A percentile compares a stretch with the other conserved stretches of the same genome.
These are phyloP conservation scores for Cerioporus squamosus DNA, from an alignment of 1,284 basidiomycete species.

Conservation along the genomic window DNA sequence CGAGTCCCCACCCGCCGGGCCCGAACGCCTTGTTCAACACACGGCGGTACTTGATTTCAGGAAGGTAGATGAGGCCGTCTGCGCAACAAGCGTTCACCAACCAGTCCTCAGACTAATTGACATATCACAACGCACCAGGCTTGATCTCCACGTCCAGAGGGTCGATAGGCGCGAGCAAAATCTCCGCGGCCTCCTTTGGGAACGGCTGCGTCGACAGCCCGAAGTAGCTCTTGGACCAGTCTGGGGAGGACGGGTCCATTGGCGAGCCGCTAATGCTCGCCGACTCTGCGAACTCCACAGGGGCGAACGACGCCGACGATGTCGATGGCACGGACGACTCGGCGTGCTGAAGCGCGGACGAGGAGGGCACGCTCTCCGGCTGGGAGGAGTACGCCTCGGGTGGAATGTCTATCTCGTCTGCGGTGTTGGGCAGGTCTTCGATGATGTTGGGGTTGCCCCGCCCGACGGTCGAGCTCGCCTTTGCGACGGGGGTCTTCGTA, in stretches of 20 bases:
- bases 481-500: slow-evolving; percentile 13
- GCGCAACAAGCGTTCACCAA: background rate
- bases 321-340: background rate
- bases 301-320: background rate
- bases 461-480: slow-evolving; percentile 25
- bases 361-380: slow-evolving; percentile 33
- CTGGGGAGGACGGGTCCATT: slow-evolving; percentile 35
- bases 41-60: slow-evolving; percentile 98
- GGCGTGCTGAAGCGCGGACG: slow-evolving; percentile 17
- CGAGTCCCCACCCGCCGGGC: slow-evolving; percentile 96
- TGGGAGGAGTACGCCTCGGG: slow-evolving; percentile 20
- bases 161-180: slow-evolving; percentile 79
- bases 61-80: slow-evolving; percentile 96
- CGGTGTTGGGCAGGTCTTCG: slow-evolving; percentile 21
- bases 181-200: slow-evolving; percentile 72
- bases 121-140: slow-evolving; percentile 64
- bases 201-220: slow-evolving; percentile 86
- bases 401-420: slow-evolving; percentile 24
- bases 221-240: slow-evolving; percentile 90
- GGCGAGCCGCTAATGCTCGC: slow-evolving; percentile 9
- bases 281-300: slow-evolving; percentile 14
- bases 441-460: slow-evolving; percentile 25
- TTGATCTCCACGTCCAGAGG: slow-evolving; percentile 90
- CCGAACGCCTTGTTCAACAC: slow-evolving; percentile 95
- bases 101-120: background rate